Evolutionary conservation across 2,329 filamentous ascomycete genomes (phyloP), one percentile per base, ranked within the genome.

Genomic region (Neofusicoccum kwambonambiense): DNA sequence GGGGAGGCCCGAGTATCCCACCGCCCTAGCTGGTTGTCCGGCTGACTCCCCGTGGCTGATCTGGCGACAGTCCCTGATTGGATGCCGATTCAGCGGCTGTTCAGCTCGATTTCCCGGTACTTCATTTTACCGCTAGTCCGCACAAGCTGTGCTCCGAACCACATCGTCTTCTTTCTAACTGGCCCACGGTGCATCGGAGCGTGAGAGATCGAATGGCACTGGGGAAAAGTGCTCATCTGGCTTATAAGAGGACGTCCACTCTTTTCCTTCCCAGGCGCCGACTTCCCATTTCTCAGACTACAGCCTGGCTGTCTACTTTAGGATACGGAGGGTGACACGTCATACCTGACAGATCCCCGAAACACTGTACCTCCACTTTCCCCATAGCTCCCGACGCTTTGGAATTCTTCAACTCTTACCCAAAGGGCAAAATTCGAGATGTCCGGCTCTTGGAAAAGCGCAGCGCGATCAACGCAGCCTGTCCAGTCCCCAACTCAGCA

Each of bases 11-110:
- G 15, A 22, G 9, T 12, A 39, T 11, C 37, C 42, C 56, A 37
- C 17, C 31, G 42, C 42, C 42, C n/a, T 45, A n/a, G 31, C 11
- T 47, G 31, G n/a, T 4, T 60, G 56, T 60, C 56, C 56, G 56
- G 41, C 56, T 60, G 56, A 60, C 42, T 60, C 13, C 27, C 31
- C 22, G 42, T 60, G 56, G 56, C 56, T 60, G 56, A 60, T 60
- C 56, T 47, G 31, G 22, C 17, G 17, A 60, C 7, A 42, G n/a
- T 37, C 7, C 27, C 34, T 60, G 56, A 60, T 60, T 60, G 56
- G 56, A 34, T 19, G 31, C 41, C 56, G 31, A 37, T 35, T 31
- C 27, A 47, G 17, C 54, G 22, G 42, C 42, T 37, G 41, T 37
- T 47, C 56, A 60, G 56, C 56, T 60, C 27, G 41, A 45, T 47